phyloP scores from a whole-genome alignment of 1,284 basidiomycete species.

The Puccinia triticina region DNA sequence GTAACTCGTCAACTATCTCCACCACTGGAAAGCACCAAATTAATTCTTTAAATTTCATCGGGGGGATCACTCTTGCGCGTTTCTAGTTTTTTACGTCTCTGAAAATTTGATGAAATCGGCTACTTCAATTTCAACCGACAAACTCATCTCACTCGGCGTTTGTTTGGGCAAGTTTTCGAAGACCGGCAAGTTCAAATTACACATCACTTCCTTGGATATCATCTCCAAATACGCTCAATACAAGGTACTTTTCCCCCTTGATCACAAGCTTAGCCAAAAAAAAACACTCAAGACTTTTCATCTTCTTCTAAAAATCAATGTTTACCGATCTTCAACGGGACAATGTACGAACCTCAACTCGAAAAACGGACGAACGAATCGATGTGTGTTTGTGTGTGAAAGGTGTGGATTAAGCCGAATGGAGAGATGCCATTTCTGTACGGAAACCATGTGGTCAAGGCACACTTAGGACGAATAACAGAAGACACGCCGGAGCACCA shows the following conservation, averaged over 20 bases:
- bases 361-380: neutral
- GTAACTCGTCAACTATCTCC: conserved; percentile 43
- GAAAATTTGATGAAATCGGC: conserved; percentile 89
- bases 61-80: too few relatives aligned
- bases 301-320: too few relatives aligned
- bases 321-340: too few relatives aligned
- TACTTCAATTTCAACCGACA: conserved; percentile 87
- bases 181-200: conserved; percentile 95
- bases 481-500: conserved; percentile 99
- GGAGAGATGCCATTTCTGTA: conserved; percentile 99
- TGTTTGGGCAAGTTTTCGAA: conserved; percentile 99
- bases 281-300: too few relatives aligned
- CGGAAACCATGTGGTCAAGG: conserved; percentile 97
- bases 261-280: neutral
- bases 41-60: conserved; percentile 91
- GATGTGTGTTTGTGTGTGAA: neutral
- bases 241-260: conserved; percentile 69
- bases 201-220: conserved; percentile 89
- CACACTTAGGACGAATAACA: conserved; percentile 96
- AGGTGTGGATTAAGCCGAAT: conserved; percentile 99
- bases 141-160: conserved; percentile 89
- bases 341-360: too few relatives aligned
- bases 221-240: conserved; percentile 96
- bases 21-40: neutral
- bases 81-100: conserved; percentile 91